Evolutionary conservation across 1,139 yeast species (phyloP), one percentile per base, ranked within the genome.

Genomic region (Meyerozyma sp.): DNA sequence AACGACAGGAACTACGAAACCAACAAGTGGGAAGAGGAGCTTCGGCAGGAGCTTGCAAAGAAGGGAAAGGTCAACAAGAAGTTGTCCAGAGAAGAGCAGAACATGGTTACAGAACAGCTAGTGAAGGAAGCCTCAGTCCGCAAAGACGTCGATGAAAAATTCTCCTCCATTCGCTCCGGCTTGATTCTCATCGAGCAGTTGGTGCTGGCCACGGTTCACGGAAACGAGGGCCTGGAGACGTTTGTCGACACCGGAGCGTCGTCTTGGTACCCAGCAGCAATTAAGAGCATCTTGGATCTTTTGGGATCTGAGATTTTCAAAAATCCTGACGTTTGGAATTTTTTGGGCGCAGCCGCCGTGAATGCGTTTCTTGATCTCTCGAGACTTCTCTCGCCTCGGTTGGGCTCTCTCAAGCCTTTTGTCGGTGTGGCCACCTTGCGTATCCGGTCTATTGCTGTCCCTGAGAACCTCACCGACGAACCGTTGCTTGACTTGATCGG

Each of bases 1-100:
- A 87, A 87, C 57, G 65, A 85, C 3, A 88, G 81, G 57, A 96
- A 90, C 55, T 88, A 87, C 57, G 95, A 87, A 54, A 86, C 90
- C 13, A 72, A 79, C 49, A 82, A 87, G 57, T 93, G 98, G 98
- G 98, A 93, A 61, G 91, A 84, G 55, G 77, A 78, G 42, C 77
- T 93, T 40, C 79, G 91, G 54, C 81, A 81, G 51, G 93, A 88
- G 57, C 71, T 89, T 45, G 83, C 84, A 1, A 70, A 73, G 45
- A 83, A 82, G 60, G 70, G 69, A 36, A 63, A 64, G 41, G 51
- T 54, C 2, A 53, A 56, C 5, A 80, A 75, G 62, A 85, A 84
- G 55, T 68, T 84, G 41, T 75, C 95, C 8, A 85, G 81, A 52
- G 97, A 90, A 55, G 96, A 93, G 47, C 85, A 81, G 53, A 65